phyloP scores from a whole-genome alignment of 495 filamentous ascomycete species.

The Tuber magnatum region DNA sequence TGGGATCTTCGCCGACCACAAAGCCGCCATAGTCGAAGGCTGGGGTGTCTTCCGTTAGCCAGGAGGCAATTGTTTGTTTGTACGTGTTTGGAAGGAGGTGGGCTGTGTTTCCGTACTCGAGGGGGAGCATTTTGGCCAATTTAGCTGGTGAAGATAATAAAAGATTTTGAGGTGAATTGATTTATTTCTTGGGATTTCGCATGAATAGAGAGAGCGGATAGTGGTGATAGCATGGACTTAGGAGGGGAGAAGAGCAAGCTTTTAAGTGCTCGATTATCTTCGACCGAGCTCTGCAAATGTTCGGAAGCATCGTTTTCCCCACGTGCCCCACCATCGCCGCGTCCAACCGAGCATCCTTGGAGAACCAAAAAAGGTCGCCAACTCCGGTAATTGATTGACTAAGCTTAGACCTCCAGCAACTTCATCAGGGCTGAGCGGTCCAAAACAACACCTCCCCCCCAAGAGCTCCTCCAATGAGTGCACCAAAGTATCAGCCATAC shows the following conservation, averaged over 20 bases:
- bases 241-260: not conserved
- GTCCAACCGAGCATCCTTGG: constrained; percentile 20
- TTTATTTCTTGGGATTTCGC: not conserved
- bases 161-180: not conserved
- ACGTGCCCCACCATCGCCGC: constrained; percentile 12
- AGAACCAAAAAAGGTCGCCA: not conserved
- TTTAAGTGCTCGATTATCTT: not conserved
- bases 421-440: not conserved
- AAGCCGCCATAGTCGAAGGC: constrained; percentile 96
- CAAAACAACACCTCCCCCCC: not conserved
- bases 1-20: constrained; percentile 73
- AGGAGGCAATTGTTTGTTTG: constrained; percentile 69
- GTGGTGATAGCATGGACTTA: not conserved
- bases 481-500: constrained; percentile 35
- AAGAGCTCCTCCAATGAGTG: constrained; percentile 22
- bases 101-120: constrained; percentile 61
- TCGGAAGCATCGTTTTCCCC: not conserved
- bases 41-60: constrained; percentile 93
- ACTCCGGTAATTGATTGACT: not conserved
- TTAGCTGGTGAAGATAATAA: not conserved
- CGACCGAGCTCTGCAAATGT: not conserved
- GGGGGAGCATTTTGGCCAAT: constrained; percentile 13
- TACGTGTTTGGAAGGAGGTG: constrained; percentile 78
- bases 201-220: constrained; percentile 1
- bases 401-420: not conserved